Percentiles rank a stretch among this genome's conserved stretches.
These are phyloP conservation scores for Phytophthora chlamydospora DNA, from an alignment of 352 stramenopile genomes.

Conservation along the genomic window DNA sequence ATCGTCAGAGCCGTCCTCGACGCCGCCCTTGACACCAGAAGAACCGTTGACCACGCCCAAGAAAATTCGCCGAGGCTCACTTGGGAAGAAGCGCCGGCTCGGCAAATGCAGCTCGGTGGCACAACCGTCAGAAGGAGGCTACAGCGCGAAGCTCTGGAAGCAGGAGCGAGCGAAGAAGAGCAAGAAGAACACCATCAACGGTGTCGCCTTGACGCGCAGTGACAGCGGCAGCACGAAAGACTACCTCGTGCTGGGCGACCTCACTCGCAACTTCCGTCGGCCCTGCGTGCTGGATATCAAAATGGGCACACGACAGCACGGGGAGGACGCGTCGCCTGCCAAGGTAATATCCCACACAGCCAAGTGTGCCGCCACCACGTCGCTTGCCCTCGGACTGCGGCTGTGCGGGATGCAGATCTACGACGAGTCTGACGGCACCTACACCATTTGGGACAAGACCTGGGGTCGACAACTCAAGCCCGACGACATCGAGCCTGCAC, in stretches of 20 bases:
- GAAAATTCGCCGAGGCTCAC: conserved; percentile 24
- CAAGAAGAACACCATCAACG: conserved; percentile 16
- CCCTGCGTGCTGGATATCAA: conserved; percentile 86
- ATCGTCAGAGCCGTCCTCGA: conserved; percentile 10
- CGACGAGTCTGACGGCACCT: conserved; percentile 56
- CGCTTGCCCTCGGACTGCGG: conserved; percentile 63
- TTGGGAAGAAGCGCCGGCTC: conserved; percentile 50
- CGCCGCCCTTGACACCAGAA: conserved; percentile 8
- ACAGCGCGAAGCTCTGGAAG: conserved; percentile 70
- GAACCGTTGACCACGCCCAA: conserved; percentile 22
- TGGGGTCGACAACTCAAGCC: conserved; percentile 67
- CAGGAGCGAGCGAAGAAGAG: conserved; percentile 46
- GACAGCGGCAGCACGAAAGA: conserved; percentile 32
- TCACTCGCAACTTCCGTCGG: conserved; percentile 64
- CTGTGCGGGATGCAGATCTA: conserved; percentile 88
- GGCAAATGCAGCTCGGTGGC: conserved; percentile 21
- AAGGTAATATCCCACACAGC: conserved; percentile 74
- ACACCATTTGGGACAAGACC: conserved; percentile 82
- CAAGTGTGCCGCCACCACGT: conserved; percentile 82
- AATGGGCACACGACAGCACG: conserved; percentile 82
- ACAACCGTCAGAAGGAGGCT: conserved; percentile 34
- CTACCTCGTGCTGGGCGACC: conserved; percentile 75
- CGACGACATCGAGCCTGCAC: conserved; percentile 64
- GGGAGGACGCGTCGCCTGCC: conserved; percentile 64
- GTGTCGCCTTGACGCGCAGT: conserved; percentile 13